phyloP scores from a whole-genome alignment of 2,329 filamentous ascomycete species.

The Scedosporium apiospermum region DNA sequence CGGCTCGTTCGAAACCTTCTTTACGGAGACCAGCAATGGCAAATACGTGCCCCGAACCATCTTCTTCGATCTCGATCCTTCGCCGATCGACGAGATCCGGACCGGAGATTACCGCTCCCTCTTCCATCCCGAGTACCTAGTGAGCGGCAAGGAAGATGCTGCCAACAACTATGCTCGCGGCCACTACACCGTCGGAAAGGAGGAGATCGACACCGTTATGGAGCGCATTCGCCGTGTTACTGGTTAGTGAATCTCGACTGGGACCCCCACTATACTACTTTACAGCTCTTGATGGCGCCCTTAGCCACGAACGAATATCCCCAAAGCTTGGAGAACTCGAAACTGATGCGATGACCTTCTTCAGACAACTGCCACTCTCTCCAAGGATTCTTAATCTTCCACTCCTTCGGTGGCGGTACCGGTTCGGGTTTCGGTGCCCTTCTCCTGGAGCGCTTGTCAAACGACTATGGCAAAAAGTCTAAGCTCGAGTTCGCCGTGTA shows the following conservation, averaged over 20 bases:
- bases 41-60: constrained; percentile 65
- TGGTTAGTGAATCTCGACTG: constrained; percentile 34
- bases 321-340: neutral
- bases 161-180: constrained; percentile 71
- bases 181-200: constrained; percentile 69
- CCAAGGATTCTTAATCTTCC: constrained; percentile 66
- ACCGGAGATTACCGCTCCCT: constrained; percentile 58
- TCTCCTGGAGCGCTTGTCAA: constrained; percentile 62
- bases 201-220: constrained; percentile 63
- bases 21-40: constrained; percentile 61
- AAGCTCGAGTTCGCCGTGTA: constrained; percentile 69
- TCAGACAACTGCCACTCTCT: constrained; percentile 64
- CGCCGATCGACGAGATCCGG: constrained; percentile 65
- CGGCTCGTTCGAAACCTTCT: constrained; percentile 64
- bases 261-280: neutral
- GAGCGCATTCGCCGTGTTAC: constrained; percentile 61
- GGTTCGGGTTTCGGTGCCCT: constrained; percentile 65
- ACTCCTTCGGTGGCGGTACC: constrained; percentile 65
- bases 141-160: constrained; percentile 68
- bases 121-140: constrained; percentile 63
- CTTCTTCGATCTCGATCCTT: constrained; percentile 65
- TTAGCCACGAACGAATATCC: neutral
- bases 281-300: neutral
- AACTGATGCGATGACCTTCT: neutral
- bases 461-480: constrained; percentile 67